Base-by-base conservation (phyloP, 345 rosid species). In the Gynandropsis gynandra region DNA sequence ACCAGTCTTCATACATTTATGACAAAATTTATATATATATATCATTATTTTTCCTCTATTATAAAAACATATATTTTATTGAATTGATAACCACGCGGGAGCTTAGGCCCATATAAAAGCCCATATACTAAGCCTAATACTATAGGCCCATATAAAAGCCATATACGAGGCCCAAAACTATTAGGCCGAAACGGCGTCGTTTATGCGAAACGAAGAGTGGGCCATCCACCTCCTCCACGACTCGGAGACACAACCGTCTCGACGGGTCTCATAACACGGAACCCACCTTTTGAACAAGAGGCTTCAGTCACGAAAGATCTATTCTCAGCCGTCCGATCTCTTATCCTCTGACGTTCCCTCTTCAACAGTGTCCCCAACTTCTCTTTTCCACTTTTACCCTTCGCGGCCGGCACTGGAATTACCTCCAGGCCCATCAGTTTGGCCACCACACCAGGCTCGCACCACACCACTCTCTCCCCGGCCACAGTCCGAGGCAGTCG, bases 351-450 rank as follows among this genome's bases (percentile, higher is more conserved):
- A 56, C 75, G 75, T 41, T 75, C 65, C 68, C 72, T 70, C 76
- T 69, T 76, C 11, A 84, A 47, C 29, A 72, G 54, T 16, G 72
- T 58, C 1, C 58, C 47, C 27, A 70, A 12, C 35, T 66, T 72
- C 9, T 67, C 65, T 47, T 19, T 72, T 5, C 36, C 45, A 29
- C 7, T 40, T 27, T 61, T 67, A 15, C 62, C 70, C 48, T 39
- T 61, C 9, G 65, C 47, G 4, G n/a, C n/a, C n/a, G 85, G 76
- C 42, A 86, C 76, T 4, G 95, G 98, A 57, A 83, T 67, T n/a
- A 78, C 77, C 15, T 90, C 98, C 1, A 90, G 70, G 1, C 96
- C 98, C 98, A 83, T 90, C 57, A 90, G 59, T 73, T 82, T 90
- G 0, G 94, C 88, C 14, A 89, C 76, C 59, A 89, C 87, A n/a